Base-by-base conservation (phyloP, 768 basidiomycete species). In the Lepiota venenata region DNA sequence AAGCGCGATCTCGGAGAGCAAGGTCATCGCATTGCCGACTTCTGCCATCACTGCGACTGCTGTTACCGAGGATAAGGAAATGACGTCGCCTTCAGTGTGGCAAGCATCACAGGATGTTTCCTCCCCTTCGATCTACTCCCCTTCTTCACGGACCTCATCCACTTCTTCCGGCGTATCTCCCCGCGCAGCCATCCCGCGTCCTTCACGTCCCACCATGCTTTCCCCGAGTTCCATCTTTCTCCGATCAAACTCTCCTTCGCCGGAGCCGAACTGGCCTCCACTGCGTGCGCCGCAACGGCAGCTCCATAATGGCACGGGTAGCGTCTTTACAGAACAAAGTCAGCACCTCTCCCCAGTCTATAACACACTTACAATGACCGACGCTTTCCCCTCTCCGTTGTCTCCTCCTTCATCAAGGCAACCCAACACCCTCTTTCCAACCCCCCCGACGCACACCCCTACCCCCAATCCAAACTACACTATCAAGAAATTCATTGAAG, bases 61-160 rank as follows among this genome's bases (percentile, higher is more conserved):
- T 11, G 71, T 69, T n/a, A 77, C 74, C 46, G 73, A 74, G 51
- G 80, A 79, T 68, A 78, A 78, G 64, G 80, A 83, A 60, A 80
- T 80, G 78, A 72, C 66, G 15, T 78, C 78, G 42, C 75, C 77
- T 1, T 71, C 77, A 35, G 63, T 71, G 4, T 84, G 81, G 81
- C 71, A 72, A 29, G 71, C 71, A 41, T 69, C 76, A 11, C 67
- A 64, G 12, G 72, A 73, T 18, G 74, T 79, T 50, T 73, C 80
- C 41, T 72, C 73, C 10, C 64, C 74, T 15, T 81, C 81, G 3
- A 69, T 69, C 50, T 79, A 80, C 59, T 66, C 66, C 35, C 75
- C 78, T 29, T 67, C 69, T 18, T 69, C 71, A 32, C 71, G 66
- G 52, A 72, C 68, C 29, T 56, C 61, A 38, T 63, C 61, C 18